Evolutionary conservation across 345 rosid species (phyloP), one percentile per base, ranked within the genome.

Genomic region (Citrus glauca): DNA sequence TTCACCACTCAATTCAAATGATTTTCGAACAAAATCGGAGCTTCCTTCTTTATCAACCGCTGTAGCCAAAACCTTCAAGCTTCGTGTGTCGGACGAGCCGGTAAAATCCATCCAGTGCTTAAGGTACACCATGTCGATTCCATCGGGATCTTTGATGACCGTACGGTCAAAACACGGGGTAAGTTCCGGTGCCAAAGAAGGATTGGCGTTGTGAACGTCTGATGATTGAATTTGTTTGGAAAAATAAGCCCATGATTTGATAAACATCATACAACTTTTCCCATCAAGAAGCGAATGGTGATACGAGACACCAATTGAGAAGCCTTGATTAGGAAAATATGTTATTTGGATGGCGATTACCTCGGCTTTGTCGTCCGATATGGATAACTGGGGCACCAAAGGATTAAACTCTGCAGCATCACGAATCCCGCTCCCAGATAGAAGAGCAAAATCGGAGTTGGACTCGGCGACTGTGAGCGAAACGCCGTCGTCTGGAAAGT

Each of bases 1-100:
- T 22, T 76, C 78, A 5, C 32, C 66, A 30, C 84, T 77, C 3
- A 90, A 73, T 27, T 65, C 79, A 79, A 82, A 76, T 38, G 90
- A 80, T 35, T 78, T 81, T 38, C 86, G 75, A 24, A 81, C 65
- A 0, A 66, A 9, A 64, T 80, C 69, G 35, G 79, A 53, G 22
- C 22, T 53, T 1, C 2, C 57, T 53, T 17, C 57, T 4, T 53
- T 53, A 22, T 16, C 57, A 45, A 45, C 5, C 5, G 50, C 50
- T 0, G 50, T 13, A 17, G 57, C 22, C 57, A 53, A 17, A 6
- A 53, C 57, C 57, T 53, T 53, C 57, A 53, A 53, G 57, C 57
- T 53, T 2, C 57, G 57, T 1, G 57, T 53, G 22, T 19, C 4
- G 57, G 50, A 45, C 4, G 50, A 45, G 5, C 57, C 22, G 2